Base-by-base conservation (phyloP, 2,329 filamentous ascomycete species). In the Epichloe brachyelytri region DNA sequence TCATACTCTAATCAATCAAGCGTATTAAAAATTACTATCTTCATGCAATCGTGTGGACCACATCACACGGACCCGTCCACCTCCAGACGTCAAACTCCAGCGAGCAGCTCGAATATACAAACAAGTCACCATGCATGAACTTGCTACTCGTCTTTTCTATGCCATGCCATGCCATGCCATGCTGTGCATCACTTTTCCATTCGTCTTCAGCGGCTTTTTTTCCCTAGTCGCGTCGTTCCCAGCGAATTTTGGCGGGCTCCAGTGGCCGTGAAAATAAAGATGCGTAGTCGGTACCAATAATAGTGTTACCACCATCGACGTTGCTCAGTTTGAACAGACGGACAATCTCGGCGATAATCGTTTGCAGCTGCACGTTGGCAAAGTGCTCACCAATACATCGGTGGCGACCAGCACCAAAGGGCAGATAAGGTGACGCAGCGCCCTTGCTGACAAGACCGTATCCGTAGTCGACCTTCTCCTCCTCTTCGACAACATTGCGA, bases 311-410 rank as follows among this genome's bases (percentile, higher is more conserved):
- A n/a, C 86, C 85, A 59, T 86, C 81, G 2, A 82, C 66, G 60
- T 88, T 94, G 62, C 77, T 75, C 65, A 95, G 80, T 72, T 88
- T 91, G 73, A 95, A 87, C 49, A 81, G 66, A 47, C 88, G 78
- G 40, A 95, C 85, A 57, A 90, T 71, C 53, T 82, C 82, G 48
- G 83, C 88, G 12, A 84, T 73, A 58, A 97, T 94, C 43, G 88
- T 89, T 65, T 90, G 85, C 55, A 97, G 75, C 71, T 97, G 91
- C 52, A 94, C 77, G 65, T 94, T 95, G 59, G 91, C 91, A 67
- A 96, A 97, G 63, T 95, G 88, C 75, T 97, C 91, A 57, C 91
- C 91, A 63, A 97, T 96, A 70, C 91, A 97, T 58, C 91, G 78
- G 70, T 97, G 91, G 58, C 91, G 78, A 41, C 91, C 91, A 33